Evolutionary conservation across 192 early-diverging fungal species (phyloP).

Genomic region (Entomortierella chlamydospora): DNA sequence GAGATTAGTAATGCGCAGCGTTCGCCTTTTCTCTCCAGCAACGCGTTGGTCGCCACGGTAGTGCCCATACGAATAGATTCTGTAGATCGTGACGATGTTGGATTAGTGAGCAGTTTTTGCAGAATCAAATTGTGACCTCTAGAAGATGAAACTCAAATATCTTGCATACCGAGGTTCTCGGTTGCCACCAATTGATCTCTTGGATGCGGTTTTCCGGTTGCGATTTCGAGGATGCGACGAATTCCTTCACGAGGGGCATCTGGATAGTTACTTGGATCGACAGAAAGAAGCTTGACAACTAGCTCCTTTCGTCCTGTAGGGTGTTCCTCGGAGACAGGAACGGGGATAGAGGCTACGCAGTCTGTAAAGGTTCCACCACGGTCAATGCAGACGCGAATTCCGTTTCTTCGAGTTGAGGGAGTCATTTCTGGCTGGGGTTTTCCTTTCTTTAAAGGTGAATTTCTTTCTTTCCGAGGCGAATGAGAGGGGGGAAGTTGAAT

Average conservation of each 20-base stretch:
- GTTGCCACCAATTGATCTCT: conserved; percentile 80
- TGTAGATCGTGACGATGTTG: background rate
- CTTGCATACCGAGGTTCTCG: conserved; percentile 63
- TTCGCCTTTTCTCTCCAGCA: conserved; percentile 90
- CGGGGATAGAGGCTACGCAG: conserved; percentile 83
- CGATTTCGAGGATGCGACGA: conserved; percentile 84
- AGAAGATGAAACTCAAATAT: background rate
- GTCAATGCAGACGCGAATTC: conserved; percentile 82
- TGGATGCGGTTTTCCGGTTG: conserved; percentile 76
- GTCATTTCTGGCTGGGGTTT: conserved; percentile 11
- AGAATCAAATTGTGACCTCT: no score
- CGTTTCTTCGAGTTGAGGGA: conserved; percentile 10
- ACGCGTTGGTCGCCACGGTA: conserved; percentile 96
- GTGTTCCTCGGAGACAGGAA: conserved; percentile 57
- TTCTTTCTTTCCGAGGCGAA: background rate
- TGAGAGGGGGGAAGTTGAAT: background rate
- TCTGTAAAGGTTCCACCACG: conserved; percentile 98
- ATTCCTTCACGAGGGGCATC: conserved; percentile 98
- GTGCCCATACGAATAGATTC: conserved; percentile 95
- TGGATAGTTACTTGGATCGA: conserved; percentile 89
- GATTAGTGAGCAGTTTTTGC: background rate
- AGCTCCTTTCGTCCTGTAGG: conserved; percentile 65
- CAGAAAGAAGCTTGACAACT: conserved; percentile 93
- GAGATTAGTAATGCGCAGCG: conserved; percentile 89
- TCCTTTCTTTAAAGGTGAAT: background rate